Evolutionary conservation across 2,329 filamentous ascomycete genomes (phyloP), one percentile per base, ranked within the genome.

Genomic region (Fusarium protoensiforme): DNA sequence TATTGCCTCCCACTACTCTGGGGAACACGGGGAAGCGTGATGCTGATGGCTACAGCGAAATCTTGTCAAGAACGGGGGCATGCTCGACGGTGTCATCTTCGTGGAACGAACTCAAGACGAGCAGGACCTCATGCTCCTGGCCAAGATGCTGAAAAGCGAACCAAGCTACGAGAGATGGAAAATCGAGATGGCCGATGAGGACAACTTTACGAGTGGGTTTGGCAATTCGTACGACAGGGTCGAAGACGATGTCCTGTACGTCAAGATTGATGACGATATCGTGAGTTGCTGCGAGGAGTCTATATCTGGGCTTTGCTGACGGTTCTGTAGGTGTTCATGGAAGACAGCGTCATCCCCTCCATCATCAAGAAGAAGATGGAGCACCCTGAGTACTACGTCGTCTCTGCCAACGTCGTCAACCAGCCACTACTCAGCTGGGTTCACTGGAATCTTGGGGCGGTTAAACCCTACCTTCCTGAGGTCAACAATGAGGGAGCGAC

Each of bases 391-490:
- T 84, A 84, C 29, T 85, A 85, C 69, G 80, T 86, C 53, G 85
- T 90, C 16, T 88, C 87, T 3, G 87, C 87, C 58, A 90, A 90
- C 69, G 82, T 91, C 24, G 81, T 90, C 71, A 90, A 90, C 68
- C 86, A 88, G 57, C 88, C 87, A 16, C 82, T 87, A 13, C 85
- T 89, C 35, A 84, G 84, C 57, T 85, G 86, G 80, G 81, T 90
- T 20, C 89, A 91, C 72, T 86, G 85, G 75, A 88, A 88, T 65
- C 81, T 87, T 10, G 87, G 86, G 7, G 85, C 85, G 20, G 83
- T 89, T 22, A 82, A 86, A 58, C 85, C 88, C 4, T 90, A 89
- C 76, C 82, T 89, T 22, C 87, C 88, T 5, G 88, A 89, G 57
- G 70, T 80, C 16, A 75, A 75, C 38, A 69, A 73, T 16, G 69